These are phyloP conservation scores for Coprinopsis strossmayeri DNA, from an alignment of 768 basidiomycete species.

Conservation along the genomic window DNA sequence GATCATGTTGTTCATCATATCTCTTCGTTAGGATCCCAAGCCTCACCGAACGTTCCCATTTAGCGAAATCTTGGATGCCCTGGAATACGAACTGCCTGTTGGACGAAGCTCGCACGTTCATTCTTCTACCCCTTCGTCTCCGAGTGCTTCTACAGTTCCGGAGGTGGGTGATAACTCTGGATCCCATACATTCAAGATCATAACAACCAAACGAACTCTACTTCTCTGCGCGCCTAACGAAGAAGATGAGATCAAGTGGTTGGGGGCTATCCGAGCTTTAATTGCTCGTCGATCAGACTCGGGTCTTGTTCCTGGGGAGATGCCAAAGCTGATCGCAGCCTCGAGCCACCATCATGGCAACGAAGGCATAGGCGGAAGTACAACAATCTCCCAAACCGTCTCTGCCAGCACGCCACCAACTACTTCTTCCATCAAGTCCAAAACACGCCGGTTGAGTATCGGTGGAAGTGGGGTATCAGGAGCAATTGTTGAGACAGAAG, in stretches of 20 bases:
- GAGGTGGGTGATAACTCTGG: conserved; percentile 27
- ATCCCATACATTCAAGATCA: conserved; percentile 81
- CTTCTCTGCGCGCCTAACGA: conserved; percentile 91
- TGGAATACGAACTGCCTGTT: conserved; percentile 73
- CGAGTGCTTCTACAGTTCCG: conserved; percentile 28
- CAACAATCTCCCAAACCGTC: too few species aligned
- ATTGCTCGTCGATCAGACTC: conserved; percentile 64
- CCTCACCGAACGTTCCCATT: conserved; percentile 84
- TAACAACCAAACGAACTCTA: conserved; percentile 88
- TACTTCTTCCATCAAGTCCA: not conserved
- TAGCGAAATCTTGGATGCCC: conserved; percentile 80
- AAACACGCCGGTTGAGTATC: not conserved
- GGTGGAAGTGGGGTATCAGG: not conserved
- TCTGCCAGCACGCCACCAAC: not conserved
- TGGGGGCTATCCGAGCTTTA: conserved; percentile 89
- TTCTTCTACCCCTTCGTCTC: conserved; percentile 26
- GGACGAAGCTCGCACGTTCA: conserved; percentile 39
- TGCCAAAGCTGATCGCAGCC: conserved; percentile 16
- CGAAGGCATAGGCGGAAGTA: not conserved
- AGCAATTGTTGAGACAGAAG: not conserved
- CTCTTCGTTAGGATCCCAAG: conserved; percentile 67
- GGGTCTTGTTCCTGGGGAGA: conserved; percentile 43
- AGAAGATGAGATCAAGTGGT: conserved; percentile 98
- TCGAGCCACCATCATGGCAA: not conserved
- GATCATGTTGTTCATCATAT: not conserved